These are phyloP conservation scores for Skeletonema potamos DNA, from an alignment of 108 stramenopile genomes.

Conservation along the genomic window DNA sequence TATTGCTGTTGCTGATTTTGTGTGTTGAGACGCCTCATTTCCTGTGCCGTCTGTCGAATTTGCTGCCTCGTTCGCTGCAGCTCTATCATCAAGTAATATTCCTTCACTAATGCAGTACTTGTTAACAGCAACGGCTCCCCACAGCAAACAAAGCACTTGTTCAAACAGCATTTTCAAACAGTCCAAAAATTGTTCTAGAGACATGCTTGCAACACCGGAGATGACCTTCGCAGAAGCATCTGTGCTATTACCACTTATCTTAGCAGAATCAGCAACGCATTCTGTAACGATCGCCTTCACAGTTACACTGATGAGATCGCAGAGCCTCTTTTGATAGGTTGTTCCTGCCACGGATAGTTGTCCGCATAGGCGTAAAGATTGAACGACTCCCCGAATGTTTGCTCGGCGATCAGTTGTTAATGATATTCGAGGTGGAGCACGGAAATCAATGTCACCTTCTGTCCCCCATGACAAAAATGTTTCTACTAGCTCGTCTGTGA, in stretches of 20 bases:
- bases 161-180: conserved; percentile 89
- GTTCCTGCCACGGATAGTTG: conserved; percentile 36
- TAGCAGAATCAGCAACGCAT: conserved; percentile 64
- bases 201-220: conserved; percentile 74
- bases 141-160: conserved; percentile 69
- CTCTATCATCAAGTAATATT: conserved; percentile 38
- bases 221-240: conserved; percentile 22
- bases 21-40: conserved; percentile 23
- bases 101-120: conserved; percentile 60
- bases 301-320: conserved; percentile 81
- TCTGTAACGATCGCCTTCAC: conserved; percentile 88
- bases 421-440: conserved; percentile 32
- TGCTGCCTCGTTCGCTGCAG: background rate
- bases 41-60: background rate
- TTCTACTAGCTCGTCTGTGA: conserved; percentile 81
- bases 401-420: conserved; percentile 30
- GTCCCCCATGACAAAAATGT: conserved; percentile 78
- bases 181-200: conserved; percentile 75
- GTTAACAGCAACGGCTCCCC: conserved; percentile 62
- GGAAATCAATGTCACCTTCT: conserved; percentile 32
- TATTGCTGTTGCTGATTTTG: conserved; percentile 54
- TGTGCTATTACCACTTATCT: conserved; percentile 10
- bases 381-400: conserved; percentile 52
- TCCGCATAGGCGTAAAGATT: conserved; percentile 52
- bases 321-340: conserved; percentile 64